Conservation (phyloP, 2,329 filamentous ascomycete genomes). For the Pseudogymnoascus pannorum region DNA sequence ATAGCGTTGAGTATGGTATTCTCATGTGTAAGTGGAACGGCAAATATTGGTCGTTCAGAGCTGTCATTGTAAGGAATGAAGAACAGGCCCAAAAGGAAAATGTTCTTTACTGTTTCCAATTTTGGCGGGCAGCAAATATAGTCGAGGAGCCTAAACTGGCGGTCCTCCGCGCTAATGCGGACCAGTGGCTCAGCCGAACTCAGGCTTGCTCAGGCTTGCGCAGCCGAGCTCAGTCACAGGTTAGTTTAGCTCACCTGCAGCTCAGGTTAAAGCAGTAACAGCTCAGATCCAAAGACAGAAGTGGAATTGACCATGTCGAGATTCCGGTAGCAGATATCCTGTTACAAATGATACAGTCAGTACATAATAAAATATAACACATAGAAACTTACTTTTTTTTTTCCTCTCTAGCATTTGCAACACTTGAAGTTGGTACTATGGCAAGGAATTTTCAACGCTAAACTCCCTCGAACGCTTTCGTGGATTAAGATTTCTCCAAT, state of each 20-base stretch:
- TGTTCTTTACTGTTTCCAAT: conserved; percentile 14
- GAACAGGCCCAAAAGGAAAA: not conserved
- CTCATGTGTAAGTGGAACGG: not conserved
- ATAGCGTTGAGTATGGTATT: conserved; percentile 1
- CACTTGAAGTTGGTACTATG: too few relatives aligned
- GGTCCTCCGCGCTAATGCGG: not conserved
- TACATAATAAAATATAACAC: too few relatives aligned
- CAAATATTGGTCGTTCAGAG: not conserved
- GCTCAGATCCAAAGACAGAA: conserved; percentile 14
- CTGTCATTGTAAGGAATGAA: not conserved
- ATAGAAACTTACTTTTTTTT: too few relatives aligned
- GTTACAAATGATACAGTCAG: too few relatives aligned
- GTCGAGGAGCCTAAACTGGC: conserved; percentile 13
- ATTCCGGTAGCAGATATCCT: conserved; percentile 12
- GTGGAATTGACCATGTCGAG: conserved; percentile 15
- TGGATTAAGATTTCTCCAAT: too few relatives aligned
- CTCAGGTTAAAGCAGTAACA: conserved; percentile 13
- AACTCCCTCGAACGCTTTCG: too few relatives aligned
- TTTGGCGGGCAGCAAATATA: conserved; percentile 12
- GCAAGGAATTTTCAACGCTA: too few relatives aligned
- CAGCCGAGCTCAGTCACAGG: not conserved
- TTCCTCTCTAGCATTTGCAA: too few relatives aligned
- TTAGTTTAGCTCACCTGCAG: conserved; percentile 8
- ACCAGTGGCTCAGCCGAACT: conserved; percentile 10
- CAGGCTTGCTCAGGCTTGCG: conserved; percentile 5